These are phyloP conservation scores for Carallia brachiata DNA, from an alignment of 345 rosid genomes.

Conservation along the genomic window DNA sequence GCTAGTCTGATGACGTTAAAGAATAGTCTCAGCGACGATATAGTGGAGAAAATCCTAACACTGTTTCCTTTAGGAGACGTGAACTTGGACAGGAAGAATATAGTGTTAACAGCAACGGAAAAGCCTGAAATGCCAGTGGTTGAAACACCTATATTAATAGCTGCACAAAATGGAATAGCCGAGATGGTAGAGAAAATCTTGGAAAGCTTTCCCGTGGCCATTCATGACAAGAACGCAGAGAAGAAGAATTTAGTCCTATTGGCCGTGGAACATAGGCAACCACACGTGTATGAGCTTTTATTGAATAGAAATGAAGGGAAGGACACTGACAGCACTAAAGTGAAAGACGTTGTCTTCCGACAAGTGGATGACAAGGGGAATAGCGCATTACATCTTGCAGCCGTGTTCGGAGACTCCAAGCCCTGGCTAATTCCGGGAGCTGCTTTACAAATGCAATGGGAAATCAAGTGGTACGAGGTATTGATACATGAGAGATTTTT, in stretches of 20 bases:
- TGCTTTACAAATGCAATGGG: conserved; percentile 34
- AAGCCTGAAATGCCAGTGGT: not conserved
- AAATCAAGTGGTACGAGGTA: conserved; percentile 31
- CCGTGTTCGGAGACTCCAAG: not conserved
- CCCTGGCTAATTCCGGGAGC: conserved; percentile 24
- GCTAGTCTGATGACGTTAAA: not conserved
- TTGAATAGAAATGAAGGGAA: not conserved
- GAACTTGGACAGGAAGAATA: conserved; percentile 11
- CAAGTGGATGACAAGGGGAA: conserved; percentile 18
- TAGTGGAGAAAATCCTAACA: too few species aligned
- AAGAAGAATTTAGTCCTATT: conserved; percentile 25
- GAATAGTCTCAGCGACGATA: not conserved
- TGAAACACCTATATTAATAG: conserved; percentile 26
- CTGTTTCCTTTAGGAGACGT: not conserved
- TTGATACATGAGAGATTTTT: not conserved
- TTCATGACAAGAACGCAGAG: conserved; percentile 22
- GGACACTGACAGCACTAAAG: too few species aligned
- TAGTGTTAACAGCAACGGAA: conserved; percentile 1
- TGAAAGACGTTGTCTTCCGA: conserved; percentile 5
- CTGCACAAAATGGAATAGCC: too few species aligned
- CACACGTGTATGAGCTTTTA: conserved; percentile 8
- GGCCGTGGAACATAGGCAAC: conserved; percentile 26
- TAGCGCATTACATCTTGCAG: conserved; percentile 30
- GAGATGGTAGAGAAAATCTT: conserved; percentile 35
- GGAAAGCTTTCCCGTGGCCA: conserved; percentile 24